Conservation (phyloP, 2,329 filamentous ascomycete species). For the Fusarium pseudoanthophilum region DNA sequence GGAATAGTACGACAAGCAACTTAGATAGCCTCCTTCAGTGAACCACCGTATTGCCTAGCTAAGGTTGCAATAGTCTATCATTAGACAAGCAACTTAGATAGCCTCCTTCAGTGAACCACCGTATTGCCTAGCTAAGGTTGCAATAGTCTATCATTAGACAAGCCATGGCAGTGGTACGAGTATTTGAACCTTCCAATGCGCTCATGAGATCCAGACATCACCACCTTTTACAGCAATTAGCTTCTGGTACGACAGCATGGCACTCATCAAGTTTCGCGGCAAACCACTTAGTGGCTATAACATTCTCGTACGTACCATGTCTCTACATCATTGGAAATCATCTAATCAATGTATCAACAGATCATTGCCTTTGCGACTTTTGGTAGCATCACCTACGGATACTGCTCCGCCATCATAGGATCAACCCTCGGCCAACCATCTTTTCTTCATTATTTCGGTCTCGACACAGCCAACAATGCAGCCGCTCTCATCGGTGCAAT, state of each 20-base stretch:
- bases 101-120: too few relatives aligned
- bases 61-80: neutral
- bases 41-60: neutral
- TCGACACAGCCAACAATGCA: neutral
- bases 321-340: fast-evolving
- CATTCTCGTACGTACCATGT: neutral
- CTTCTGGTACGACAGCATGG: neutral
- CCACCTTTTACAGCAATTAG: neutral
- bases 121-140: too few relatives aligned
- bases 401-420: neutral
- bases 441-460: neutral
- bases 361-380: neutral
- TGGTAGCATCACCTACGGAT: neutral
- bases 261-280: neutral
- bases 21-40: neutral
- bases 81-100: too few relatives aligned
- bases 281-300: neutral
- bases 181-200: neutral
- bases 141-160: too few relatives aligned
- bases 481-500: neutral
- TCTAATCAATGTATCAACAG: neutral
- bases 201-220: fast-evolving
- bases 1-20: neutral
- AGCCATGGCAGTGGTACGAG: neutral
- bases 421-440: neutral